phyloP scores from a whole-genome alignment of 805 yeast species.

The Saturnispora halmiae region DNA sequence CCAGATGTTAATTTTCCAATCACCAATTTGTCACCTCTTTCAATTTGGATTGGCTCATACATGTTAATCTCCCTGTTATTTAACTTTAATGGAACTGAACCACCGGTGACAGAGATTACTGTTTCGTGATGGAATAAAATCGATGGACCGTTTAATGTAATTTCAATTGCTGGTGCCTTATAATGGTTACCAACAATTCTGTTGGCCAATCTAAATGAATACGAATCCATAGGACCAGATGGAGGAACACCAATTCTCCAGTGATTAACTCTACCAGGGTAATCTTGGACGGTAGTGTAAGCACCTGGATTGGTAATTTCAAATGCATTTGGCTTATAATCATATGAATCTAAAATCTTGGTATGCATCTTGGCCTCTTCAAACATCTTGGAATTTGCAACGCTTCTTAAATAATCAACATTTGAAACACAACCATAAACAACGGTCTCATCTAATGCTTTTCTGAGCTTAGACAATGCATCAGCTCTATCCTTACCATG shows the following conservation, averaged over 20 bases:
- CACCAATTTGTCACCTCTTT: slow-evolving; percentile 67
- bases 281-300: slow-evolving; percentile 93
- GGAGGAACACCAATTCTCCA: slow-evolving; percentile 97
- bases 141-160: slow-evolving; percentile 82
- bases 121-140: slow-evolving; percentile 75
- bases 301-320: slow-evolving; percentile 88
- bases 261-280: slow-evolving; percentile 78
- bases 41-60: slow-evolving; percentile 66
- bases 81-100: slow-evolving; percentile 48
- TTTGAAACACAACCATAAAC: slow-evolving; percentile 86
- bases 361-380: slow-evolving; percentile 77
- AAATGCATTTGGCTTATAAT: slow-evolving; percentile 73
- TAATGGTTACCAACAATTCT: slow-evolving; percentile 80
- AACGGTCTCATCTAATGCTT: slow-evolving; percentile 78
- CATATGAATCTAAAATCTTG: slow-evolving; percentile 73
- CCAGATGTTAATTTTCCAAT: slow-evolving; percentile 78
- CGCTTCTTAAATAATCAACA: slow-evolving; percentile 78
- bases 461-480: slow-evolving; percentile 65
- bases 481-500: slow-evolving; percentile 85
- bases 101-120: slow-evolving; percentile 81
- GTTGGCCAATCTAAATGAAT: slow-evolving; percentile 83
- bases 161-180: slow-evolving; percentile 81
- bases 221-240: slow-evolving; percentile 96
- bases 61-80: slow-evolving; percentile 49
- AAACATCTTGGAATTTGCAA: slow-evolving; percentile 80